These are phyloP conservation scores for Fusarium piperis DNA, from an alignment of 2,329 filamentous ascomycete species.

Conservation along the genomic window DNA sequence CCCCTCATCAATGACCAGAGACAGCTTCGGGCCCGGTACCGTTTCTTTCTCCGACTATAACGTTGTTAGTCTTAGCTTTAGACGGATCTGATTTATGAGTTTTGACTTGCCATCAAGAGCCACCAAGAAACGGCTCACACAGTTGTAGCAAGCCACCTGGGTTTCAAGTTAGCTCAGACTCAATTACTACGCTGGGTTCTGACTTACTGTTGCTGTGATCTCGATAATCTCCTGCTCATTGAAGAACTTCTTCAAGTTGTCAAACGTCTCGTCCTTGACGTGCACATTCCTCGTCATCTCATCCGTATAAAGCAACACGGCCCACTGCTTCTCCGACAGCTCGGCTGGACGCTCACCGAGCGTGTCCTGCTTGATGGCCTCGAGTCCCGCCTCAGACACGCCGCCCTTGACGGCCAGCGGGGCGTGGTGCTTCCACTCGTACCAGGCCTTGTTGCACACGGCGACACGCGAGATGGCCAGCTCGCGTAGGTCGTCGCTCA, in stretches of 20 bases:
- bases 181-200: not conserved
- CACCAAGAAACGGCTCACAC: slow-evolving; percentile 84
- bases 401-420: slow-evolving; percentile 71
- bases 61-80: slow-evolving; percentile 41
- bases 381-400: slow-evolving; percentile 62
- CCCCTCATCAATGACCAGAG: slow-evolving; percentile 45
- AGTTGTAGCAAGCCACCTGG: slow-evolving; percentile 79
- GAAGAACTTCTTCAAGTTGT: slow-evolving; percentile 67
- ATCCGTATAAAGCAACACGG: slow-evolving; percentile 78
- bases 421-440: slow-evolving; percentile 84
- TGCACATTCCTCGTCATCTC: slow-evolving; percentile 82
- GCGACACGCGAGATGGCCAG: slow-evolving; percentile 84
- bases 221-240: slow-evolving; percentile 80
- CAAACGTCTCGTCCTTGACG: slow-evolving; percentile 76
- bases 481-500: slow-evolving; percentile 72
- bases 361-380: slow-evolving; percentile 51
- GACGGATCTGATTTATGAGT: slow-evolving; percentile 10
- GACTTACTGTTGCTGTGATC: slow-evolving; percentile 75
- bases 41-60: slow-evolving; percentile 66
- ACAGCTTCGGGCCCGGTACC: slow-evolving; percentile 58
- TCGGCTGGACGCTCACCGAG: slow-evolving; percentile 45
- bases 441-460: slow-evolving; percentile 82
- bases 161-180: slow-evolving; percentile 25
- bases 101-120: slow-evolving; percentile 74
- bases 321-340: slow-evolving; percentile 70